These are phyloP conservation scores for Macroventuria anomochaeta DNA, from an alignment of 2,329 filamentous ascomycete genomes.

Conservation along the genomic window DNA sequence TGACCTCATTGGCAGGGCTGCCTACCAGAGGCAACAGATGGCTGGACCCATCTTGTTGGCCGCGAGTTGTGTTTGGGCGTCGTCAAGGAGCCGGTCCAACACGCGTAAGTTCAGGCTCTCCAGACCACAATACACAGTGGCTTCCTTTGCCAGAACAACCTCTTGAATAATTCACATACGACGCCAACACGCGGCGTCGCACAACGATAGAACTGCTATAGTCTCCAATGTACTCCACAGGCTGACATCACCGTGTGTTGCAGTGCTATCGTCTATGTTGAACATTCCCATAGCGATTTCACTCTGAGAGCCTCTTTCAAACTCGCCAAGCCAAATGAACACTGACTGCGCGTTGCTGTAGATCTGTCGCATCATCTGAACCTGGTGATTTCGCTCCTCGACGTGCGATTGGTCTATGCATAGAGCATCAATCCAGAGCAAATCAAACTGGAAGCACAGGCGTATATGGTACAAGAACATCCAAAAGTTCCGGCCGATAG, in stretches of 20 bases:
- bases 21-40: too few relatives aligned
- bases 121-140: neutral
- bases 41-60: too few relatives aligned
- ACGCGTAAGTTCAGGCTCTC: too few relatives aligned
- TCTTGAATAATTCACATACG: conserved; percentile 27
- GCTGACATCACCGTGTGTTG: too few relatives aligned
- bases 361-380: conserved; percentile 21
- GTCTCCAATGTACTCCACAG: too few relatives aligned
- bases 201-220: neutral
- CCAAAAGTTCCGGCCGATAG: neutral
- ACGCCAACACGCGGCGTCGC: conserved; percentile 5
- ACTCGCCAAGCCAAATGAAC: conserved; percentile 22
- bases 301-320: conserved; percentile 7
- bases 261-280: too few relatives aligned
- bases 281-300: conserved; percentile 13
- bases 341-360: conserved; percentile 15
- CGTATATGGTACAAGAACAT: neutral
- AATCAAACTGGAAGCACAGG: conserved; percentile 1
- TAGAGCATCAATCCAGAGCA: conserved; percentile 16
- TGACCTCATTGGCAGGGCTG: too few relatives aligned
- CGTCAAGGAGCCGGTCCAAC: too few relatives aligned
- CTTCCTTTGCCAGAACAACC: conserved; percentile 13
- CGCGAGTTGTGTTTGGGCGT: too few relatives aligned
- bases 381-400: conserved; percentile 22
- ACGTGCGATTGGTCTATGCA: conserved; percentile 18